Conservation (phyloP, 352 stramenopile species). For the Pelagophyceae sp. region DNA sequence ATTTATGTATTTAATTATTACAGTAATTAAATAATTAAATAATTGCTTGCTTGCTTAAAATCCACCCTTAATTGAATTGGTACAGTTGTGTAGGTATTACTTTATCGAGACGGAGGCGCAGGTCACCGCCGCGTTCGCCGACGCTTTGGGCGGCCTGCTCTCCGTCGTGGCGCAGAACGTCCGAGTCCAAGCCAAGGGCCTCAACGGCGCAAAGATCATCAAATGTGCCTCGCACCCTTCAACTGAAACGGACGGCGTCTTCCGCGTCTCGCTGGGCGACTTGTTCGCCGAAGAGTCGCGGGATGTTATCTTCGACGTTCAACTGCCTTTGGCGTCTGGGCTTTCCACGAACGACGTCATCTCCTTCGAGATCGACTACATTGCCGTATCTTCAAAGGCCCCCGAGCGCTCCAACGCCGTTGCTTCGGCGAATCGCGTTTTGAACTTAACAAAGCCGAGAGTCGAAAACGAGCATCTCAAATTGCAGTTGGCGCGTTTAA, state of each 20-base stretch:
- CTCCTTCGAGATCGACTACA: conserved; percentile 14
- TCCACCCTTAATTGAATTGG: too few relatives aligned
- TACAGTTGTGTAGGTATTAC: too few relatives aligned
- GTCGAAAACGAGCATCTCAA: background rate
- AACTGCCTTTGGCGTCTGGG: background rate
- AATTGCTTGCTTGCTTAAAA: too few relatives aligned
- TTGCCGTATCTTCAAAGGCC: background rate
- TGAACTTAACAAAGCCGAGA: background rate
- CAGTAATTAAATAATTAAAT: too few relatives aligned
- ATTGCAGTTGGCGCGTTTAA: too few relatives aligned
- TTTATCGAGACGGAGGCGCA: conserved; percentile 27
- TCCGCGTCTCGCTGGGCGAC: conserved; percentile 28
- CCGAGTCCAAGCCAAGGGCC: conserved; percentile 36
- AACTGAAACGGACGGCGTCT: background rate
- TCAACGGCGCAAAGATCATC: conserved; percentile 21
- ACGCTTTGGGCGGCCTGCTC: conserved; percentile 52
- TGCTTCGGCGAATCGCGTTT: background rate
- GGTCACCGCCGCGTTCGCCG: conserved; percentile 45
- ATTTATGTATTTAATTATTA: too few relatives aligned
- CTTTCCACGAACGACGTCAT: conserved; percentile 3
- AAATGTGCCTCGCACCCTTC: background rate
- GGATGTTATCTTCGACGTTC: conserved; percentile 30
- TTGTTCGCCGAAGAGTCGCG: conserved; percentile 31
- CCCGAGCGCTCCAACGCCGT: background rate
- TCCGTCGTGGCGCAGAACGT: conserved; percentile 53